These are phyloP conservation scores for Agapanthus africanus DNA, from an alignment of 106 monocot species.

Conservation along the genomic window DNA sequence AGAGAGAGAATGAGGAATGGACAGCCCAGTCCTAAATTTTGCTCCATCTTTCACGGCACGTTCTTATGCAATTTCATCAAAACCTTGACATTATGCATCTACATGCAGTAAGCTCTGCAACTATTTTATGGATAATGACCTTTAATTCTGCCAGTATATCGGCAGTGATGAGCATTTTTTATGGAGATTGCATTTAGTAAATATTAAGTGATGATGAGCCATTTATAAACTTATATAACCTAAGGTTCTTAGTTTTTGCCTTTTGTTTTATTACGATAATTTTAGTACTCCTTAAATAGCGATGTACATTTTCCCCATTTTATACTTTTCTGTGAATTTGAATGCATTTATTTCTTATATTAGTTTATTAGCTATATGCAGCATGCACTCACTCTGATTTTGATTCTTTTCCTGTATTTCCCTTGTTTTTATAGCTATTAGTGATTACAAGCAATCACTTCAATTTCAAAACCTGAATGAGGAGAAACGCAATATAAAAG, in stretches of 20 bases:
- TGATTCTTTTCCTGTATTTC: not conserved
- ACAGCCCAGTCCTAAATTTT: no score
- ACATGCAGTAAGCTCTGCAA: not conserved
- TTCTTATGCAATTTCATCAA: not conserved
- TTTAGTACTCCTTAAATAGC: not conserved
- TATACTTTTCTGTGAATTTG: not conserved
- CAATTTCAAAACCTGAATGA: conserved; percentile 75
- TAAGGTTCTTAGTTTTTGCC: not conserved
- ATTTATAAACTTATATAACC: not conserved
- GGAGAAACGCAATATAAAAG: conserved; percentile 70
- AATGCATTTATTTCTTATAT: not conserved
- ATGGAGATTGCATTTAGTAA: no score
- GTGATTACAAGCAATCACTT: conserved; percentile 80
- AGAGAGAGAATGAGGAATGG: no score
- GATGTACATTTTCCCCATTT: not conserved
- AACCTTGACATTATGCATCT: not conserved
- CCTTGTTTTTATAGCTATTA: conserved; percentile 36
- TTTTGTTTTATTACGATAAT: not conserved
- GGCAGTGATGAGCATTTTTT: not conserved
- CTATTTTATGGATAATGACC: not conserved
- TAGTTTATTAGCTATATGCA: not conserved
- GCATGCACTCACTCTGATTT: not conserved
- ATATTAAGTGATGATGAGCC: not conserved
- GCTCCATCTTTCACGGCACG: not conserved
- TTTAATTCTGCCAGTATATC: not conserved